Evolutionary conservation across 208 protist genomes (phyloP), one percentile per base, ranked within the genome.

Genomic region (Crithidia mellificae): DNA sequence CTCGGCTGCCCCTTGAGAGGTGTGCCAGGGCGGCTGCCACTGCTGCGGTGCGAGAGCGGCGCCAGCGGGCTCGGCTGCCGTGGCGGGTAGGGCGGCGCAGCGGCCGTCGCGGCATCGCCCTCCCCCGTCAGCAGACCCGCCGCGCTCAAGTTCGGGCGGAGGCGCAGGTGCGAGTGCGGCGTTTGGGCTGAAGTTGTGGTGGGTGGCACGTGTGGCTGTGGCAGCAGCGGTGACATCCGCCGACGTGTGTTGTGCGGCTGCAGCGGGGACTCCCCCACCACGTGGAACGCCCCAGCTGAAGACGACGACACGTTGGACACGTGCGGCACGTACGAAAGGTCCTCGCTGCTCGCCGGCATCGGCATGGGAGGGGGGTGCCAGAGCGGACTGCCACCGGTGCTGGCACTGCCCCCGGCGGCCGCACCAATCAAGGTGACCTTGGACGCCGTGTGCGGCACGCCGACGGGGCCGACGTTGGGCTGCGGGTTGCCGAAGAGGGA

Each of bases 141-240:
- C 2, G 15, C 53, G 46, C 36, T 30, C 1, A 6, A 5, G 15
- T 15, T 20, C 1, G 29, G 51, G 14, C 9, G 41, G 41, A 32
- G 1, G 5, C 11, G 34, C 11, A 12, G 34, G 11, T 38, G 51
- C 52, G n/a, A 22, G 19, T 47, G 34, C 22, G 20, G 36, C 7
- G 27, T n/a, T n/a, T n/a, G n/a, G n/a, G 62, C 41, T 20, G 47
- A 30, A 3, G 54, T 51, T 27, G 24, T 20, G 36, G 62, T 58
- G 24, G 38, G 19, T 32, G 54, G 25, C 22, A 27, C 39, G 64
- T n/a, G 55, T 0, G 46, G 36, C 27, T 71, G 55, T 27, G 17
- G 12, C 43, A 57, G 12, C 22, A 63, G 36, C 44, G 65, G 65
- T 25, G 65, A 71, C 55, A 63, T 38, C 1, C 44, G 65, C 15